These are phyloP conservation scores for Hanseniaspora clermontiae DNA, from an alignment of 805 yeast species.

Conservation along the genomic window DNA sequence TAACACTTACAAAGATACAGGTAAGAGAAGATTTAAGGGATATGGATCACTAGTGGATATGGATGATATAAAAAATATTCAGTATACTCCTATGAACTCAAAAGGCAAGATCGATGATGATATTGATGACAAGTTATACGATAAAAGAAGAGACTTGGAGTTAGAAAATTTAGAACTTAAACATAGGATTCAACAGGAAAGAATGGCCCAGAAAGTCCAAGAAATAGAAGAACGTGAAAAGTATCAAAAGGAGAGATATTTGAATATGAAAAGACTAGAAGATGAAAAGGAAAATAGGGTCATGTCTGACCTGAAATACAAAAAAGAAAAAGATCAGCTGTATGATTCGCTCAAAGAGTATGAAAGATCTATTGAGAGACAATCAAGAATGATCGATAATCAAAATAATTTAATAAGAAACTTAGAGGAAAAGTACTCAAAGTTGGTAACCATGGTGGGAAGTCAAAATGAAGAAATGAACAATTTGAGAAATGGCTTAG, in stretches of 20 bases:
- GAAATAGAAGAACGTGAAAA: neutral
- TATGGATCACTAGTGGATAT: neutral
- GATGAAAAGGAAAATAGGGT: neutral
- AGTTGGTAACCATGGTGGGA: neutral
- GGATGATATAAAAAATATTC: neutral
- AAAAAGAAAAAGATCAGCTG: neutral
- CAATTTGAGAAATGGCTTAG: neutral
- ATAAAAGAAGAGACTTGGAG: conserved; percentile 1
- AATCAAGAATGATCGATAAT: neutral
- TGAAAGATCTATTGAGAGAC: conserved; percentile 2
- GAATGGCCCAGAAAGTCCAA: neutral
- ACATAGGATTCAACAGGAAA: conserved; percentile 1
- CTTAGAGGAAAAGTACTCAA: conserved; percentile 3
- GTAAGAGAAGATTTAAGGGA: neutral
- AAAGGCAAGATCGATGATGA: neutral
- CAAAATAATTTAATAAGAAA: conserved; percentile 3
- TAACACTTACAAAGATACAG: neutral
- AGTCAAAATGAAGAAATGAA: conserved; percentile 5
- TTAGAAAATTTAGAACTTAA: conserved; percentile 1
- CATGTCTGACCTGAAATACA: neutral
- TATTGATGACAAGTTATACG: neutral
- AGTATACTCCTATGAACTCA: neutral
- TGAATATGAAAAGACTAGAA: neutral
- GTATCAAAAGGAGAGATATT: neutral
- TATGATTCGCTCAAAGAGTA: conserved; percentile 2